Base-by-base conservation (phyloP, 352 stramenopile genomes). In the Elongisporangium prolatum region DNA sequence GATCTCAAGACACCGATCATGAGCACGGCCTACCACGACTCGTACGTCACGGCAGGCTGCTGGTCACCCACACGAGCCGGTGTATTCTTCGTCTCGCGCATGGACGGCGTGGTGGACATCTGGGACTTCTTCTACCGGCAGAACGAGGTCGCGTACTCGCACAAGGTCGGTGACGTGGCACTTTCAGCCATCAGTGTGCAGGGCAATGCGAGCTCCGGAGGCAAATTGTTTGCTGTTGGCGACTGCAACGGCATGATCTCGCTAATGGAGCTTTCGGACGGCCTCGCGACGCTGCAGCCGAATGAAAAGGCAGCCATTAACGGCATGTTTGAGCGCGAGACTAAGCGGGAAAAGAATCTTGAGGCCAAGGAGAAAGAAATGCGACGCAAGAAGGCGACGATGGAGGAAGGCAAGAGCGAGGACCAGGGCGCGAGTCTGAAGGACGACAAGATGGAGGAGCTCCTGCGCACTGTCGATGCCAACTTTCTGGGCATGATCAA, bases 111-210 rank as follows among this genome's bases (percentile, higher is more conserved):
- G n/a, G 83, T 98, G 50, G 95, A 98, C 71, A 88, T 98, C 47
- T 99, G 96, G 96, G 96, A 99, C 69, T 98, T 98, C 61, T 98
- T 98, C 69, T 98, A 98, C 67, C 90, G 91, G 6, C 96, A 99
- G 68, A 98, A 98, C 71, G 96, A 98, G 65, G 88, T 98, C 51
- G 96, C 93, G 18, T 99, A 98, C 72, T 97, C 85, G 48, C 96
- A 99, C 78, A 99, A 99, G 72, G 93, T 99, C 44, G 87, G 94
- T 34, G 90, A 98, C 57, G 77, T 86, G 18, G 74, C 86, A 49
- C 83, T 98, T 18, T 98, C 88, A 28, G 82, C 86, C 52, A 97
- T 99, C 54, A 91, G 85, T 50, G 86, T 98, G 56, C 94, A 98
- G 67, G 89, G 91, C 22, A 97, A 90, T 60, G 75, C 83, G 6